These are phyloP conservation scores for Firmiana major DNA, from an alignment of 345 rosid genomes.

Conservation along the genomic window DNA sequence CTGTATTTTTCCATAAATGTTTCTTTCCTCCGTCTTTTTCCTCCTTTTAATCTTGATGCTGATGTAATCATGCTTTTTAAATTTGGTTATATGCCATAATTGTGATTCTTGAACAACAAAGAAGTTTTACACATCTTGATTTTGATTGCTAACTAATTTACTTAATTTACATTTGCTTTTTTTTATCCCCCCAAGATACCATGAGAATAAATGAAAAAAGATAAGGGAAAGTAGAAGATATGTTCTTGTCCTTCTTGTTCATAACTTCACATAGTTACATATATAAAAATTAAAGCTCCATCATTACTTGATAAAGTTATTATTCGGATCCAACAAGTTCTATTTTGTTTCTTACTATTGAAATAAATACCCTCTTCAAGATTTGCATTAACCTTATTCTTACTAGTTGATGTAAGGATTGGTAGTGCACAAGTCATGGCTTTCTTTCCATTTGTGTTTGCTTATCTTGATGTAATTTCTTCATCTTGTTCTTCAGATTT, in stretches of 20 bases:
- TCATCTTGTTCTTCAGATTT: conserved; percentile 32
- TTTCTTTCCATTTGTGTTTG: conserved; percentile 7
- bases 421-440: conserved; percentile 5
- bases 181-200: not conserved
- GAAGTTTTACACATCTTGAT: not conserved
- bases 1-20: not conserved
- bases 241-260: conserved; percentile 5
- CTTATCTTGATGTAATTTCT: conserved; percentile 16
- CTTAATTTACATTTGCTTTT: not conserved
- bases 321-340: not conserved
- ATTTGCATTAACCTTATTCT: not conserved
- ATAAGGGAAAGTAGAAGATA: not conserved
- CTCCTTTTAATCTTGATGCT: not conserved
- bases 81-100: not conserved
- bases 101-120: not conserved
- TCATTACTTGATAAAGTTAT: not conserved
- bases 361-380: not conserved
- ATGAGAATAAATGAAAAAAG: not conserved
- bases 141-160: not conserved
- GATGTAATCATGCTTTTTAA: not conserved
- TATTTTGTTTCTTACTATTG: not conserved
- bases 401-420: conserved; percentile 3
- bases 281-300: not conserved
- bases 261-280: not conserved
- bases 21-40: not conserved